Percentiles rank a stretch among this genome's conserved stretches.
These are phyloP conservation scores for Dendrobium nobile DNA, from an alignment of 106 monocot genomes.

Conservation along the genomic window DNA sequence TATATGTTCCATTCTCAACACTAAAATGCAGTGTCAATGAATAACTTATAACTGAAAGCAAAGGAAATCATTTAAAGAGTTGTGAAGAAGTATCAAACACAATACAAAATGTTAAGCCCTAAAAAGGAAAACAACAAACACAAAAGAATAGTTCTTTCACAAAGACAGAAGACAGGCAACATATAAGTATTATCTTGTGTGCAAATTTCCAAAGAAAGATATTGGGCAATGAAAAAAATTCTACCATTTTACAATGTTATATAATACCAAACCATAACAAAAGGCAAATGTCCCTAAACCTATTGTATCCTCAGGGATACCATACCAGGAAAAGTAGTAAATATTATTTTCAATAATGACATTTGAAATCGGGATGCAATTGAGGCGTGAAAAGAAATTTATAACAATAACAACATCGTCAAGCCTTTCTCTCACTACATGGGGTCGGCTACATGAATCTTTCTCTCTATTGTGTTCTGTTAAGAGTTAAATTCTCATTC, in stretches of 20 bases:
- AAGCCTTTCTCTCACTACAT: too few species aligned
- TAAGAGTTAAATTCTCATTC: too few species aligned
- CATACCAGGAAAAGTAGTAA: neutral
- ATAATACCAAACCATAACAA: neutral
- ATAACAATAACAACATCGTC: neutral
- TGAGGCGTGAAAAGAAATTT: neutral
- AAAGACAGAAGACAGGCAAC: neutral
- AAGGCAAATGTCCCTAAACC: neutral
- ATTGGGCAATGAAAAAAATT: neutral
- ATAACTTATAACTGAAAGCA: neutral
- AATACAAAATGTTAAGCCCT: neutral
- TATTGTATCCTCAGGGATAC: neutral
- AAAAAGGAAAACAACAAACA: neutral
- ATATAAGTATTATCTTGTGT: neutral
- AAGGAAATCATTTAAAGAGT: neutral
- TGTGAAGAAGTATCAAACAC: neutral
- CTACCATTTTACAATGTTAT: neutral
- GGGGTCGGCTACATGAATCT: too few species aligned
- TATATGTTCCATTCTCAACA: neutral
- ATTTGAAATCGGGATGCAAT: neutral
- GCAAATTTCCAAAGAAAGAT: neutral
- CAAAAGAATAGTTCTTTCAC: neutral
- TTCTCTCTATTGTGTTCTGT: too few species aligned
- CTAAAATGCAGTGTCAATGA: neutral
- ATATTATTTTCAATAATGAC: neutral